phyloP scores from a whole-genome alignment of 202 grass and related monocot species.

The Panicum hallii region DNA sequence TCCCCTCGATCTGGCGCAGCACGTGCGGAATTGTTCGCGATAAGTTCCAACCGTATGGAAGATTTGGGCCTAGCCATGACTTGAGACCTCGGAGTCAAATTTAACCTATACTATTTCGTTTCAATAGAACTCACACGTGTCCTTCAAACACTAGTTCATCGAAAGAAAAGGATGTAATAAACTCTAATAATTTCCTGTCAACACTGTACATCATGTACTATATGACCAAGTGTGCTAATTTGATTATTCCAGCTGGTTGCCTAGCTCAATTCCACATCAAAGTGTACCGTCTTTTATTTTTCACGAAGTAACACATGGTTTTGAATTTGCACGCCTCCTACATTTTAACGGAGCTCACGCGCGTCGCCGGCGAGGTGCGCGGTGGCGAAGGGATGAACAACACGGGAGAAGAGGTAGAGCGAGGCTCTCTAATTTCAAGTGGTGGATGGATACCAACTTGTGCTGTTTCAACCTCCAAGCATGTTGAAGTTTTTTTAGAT shows the following conservation, averaged over 20 bases:
- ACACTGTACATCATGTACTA: not conserved
- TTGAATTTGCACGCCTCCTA: not conserved
- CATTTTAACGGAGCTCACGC: too few relatives aligned
- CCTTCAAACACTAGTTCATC: not conserved
- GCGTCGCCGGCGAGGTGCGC: too few relatives aligned
- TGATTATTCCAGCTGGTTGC: not conserved
- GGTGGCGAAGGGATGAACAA: too few relatives aligned
- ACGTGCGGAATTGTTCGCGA: constrained; percentile 1
- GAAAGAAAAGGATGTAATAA: not conserved
- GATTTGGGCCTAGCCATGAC: not conserved
- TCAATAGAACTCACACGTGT: not conserved
- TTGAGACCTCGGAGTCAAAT: not conserved
- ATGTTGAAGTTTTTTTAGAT: not conserved
- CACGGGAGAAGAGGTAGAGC: too few relatives aligned
- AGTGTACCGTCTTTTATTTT: not conserved
- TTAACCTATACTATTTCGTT: not conserved
- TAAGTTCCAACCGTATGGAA: not conserved
- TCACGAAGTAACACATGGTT: not conserved
- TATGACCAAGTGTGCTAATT: not conserved
- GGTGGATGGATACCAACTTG: too few relatives aligned
- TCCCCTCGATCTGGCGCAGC: constrained; percentile 36
- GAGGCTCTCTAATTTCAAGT: too few relatives aligned
- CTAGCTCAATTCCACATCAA: not conserved
- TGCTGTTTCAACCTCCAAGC: too few relatives aligned
- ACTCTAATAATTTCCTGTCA: not conserved